These are phyloP conservation scores for Sporisorium graminicola DNA, from an alignment of 1,284 basidiomycete species.

Conservation along the genomic window DNA sequence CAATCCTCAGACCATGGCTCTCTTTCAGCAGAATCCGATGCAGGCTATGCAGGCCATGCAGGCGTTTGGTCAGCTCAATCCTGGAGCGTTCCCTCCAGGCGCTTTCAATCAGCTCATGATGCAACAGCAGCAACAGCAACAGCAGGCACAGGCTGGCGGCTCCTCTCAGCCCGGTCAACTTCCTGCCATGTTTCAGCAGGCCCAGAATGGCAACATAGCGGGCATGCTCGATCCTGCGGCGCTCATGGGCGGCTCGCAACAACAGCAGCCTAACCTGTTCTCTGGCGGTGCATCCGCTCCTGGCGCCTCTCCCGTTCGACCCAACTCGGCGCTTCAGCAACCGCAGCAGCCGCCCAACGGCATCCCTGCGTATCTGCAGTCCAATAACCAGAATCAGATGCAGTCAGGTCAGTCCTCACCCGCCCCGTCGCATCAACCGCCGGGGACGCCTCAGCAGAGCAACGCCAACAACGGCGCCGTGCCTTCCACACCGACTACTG, in stretches of 20 bases:
- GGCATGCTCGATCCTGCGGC: conserved; percentile 41
- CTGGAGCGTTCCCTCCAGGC: conserved; percentile 34
- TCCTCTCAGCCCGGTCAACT: conserved; percentile 27
- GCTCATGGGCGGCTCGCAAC: conserved; percentile 40
- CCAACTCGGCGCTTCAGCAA: conserved; percentile 38
- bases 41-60: conserved; percentile 55
- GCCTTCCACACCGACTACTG: conserved; percentile 33
- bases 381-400: conserved; percentile 28
- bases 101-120: conserved; percentile 47
- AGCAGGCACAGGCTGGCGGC: conserved; percentile 20
- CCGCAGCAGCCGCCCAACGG: conserved; percentile 38
- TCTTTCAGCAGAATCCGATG: conserved; percentile 51
- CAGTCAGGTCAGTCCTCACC: conserved; percentile 39
- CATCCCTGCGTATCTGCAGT: conserved; percentile 46
- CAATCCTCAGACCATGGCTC: conserved; percentile 44
- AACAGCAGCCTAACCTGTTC: conserved; percentile 37
- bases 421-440: conserved; percentile 31
- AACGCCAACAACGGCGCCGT: conserved; percentile 28
- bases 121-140: conserved; percentile 47
- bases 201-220: conserved; percentile 31
- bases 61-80: conserved; percentile 44
- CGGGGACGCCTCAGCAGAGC: conserved; percentile 35
- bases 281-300: conserved; percentile 16
- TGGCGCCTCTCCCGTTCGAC: conserved; percentile 36
- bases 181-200: conserved; percentile 37